phyloP scores from a whole-genome alignment of 139 green algal genomes.

The Picochlorum sp. region DNA sequence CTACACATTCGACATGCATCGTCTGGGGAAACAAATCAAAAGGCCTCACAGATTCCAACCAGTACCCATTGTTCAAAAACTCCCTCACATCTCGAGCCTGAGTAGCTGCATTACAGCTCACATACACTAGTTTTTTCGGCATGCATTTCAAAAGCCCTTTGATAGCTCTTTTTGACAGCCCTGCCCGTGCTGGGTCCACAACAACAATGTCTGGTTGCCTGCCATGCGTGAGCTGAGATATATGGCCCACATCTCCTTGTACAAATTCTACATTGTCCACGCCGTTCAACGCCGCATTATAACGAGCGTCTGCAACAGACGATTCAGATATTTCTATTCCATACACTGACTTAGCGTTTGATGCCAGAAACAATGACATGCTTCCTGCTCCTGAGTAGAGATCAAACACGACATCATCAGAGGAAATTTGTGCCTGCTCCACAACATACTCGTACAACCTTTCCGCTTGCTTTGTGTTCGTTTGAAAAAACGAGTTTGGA shows the following conservation, averaged over 20 bases:
- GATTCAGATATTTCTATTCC: conserved; percentile 42
- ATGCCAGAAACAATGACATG: conserved; percentile 70
- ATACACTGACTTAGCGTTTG: conserved; percentile 24
- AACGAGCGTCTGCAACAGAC: conserved; percentile 39
- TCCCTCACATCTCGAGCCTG: conserved; percentile 49
- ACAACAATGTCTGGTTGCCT: conserved; percentile 39
- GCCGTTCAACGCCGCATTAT: conserved; percentile 67
- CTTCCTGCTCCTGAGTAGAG: conserved; percentile 83
- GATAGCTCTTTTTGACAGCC: conserved; percentile 45
- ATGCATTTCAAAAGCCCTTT: conserved; percentile 40
- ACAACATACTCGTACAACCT: conserved; percentile 55
- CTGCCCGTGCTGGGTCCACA: conserved; percentile 69
- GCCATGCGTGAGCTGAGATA: conserved; percentile 9
- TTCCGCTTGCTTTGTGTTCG: conserved; percentile 70
- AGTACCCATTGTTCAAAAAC: conserved; percentile 42
- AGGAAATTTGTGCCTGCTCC: conserved; percentile 14
- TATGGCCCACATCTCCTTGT: conserved; percentile 28
- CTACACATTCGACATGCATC: conserved; percentile 66
- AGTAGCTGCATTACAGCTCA: conserved; percentile 73
- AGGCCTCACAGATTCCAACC: conserved; percentile 45
- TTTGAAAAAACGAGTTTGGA: conserved; percentile 80
- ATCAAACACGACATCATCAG: conserved; percentile 61
- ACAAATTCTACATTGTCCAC: conserved; percentile 67
- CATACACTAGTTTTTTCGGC: conserved; percentile 72
- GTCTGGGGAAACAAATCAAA: conserved; percentile 85